These are phyloP conservation scores for Fusarium scirpi DNA, from an alignment of 2,329 filamentous ascomycete species.

Conservation along the genomic window DNA sequence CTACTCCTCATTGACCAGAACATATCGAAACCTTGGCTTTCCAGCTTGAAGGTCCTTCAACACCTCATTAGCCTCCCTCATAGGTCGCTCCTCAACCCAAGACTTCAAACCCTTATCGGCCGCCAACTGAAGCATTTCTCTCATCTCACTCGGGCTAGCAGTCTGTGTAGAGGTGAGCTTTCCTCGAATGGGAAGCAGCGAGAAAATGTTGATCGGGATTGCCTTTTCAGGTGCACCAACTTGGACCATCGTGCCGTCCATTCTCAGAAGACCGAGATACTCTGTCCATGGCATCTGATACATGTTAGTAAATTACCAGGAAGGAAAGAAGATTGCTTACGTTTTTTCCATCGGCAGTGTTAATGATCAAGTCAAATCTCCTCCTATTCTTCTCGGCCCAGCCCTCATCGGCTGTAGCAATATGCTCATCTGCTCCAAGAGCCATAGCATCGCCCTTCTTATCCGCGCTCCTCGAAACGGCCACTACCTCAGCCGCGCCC, in stretches of 20 bases:
- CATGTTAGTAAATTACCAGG: no score
- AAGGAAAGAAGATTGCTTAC: neutral
- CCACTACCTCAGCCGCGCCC: constrained; percentile 68
- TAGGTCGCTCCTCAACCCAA: constrained; percentile 65
- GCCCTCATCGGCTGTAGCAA: constrained; percentile 63
- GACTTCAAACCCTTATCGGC: constrained; percentile 67
- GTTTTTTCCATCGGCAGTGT: constrained; percentile 61
- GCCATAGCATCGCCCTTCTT: constrained; percentile 67
- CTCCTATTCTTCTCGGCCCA: constrained; percentile 65
- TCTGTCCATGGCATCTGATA: constrained; percentile 32
- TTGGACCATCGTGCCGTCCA: constrained; percentile 69
- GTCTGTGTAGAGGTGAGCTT: constrained; percentile 54
- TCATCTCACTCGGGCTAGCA: constrained; percentile 66
- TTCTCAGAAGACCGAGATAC: constrained; percentile 54
- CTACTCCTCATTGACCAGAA: constrained; percentile 51
- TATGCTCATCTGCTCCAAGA: constrained; percentile 68
- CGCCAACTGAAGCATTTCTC: constrained; percentile 69
- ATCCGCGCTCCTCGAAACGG: constrained; percentile 65
- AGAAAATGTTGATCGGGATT: constrained; percentile 26
- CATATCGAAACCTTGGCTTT: constrained; percentile 62
- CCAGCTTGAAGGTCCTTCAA: constrained; percentile 67
- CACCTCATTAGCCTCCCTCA: constrained; percentile 66
- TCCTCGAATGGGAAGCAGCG: constrained; percentile 19
- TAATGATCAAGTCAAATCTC: constrained; percentile 79
- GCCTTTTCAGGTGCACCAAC: constrained; percentile 56